A percentile compares a stretch with the other conserved stretches of the same genome.
Evolutionary conservation across 1,139 yeast species (phyloP).

Genomic region (Taphrina pruni): DNA sequence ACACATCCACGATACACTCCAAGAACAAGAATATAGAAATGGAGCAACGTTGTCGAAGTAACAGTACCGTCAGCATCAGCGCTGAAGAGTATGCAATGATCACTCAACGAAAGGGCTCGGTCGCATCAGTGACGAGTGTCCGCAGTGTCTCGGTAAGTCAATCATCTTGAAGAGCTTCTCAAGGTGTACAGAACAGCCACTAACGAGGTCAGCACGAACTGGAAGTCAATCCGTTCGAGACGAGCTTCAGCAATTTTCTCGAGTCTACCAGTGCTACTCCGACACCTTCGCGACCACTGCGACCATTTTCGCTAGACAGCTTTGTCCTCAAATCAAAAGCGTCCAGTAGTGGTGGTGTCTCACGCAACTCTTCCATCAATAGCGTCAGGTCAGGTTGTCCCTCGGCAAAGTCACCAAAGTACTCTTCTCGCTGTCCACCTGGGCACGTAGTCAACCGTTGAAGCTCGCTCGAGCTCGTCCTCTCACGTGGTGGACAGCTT

Average conservation of each 20-base stretch:
- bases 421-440: not conserved
- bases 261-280: not conserved
- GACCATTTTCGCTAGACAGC: slow-evolving; percentile 20
- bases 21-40: not conserved
- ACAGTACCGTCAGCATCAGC: not conserved
- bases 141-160: slow-evolving; percentile 15
- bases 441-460: not conserved
- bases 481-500: too few species aligned
- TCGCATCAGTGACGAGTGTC: slow-evolving; percentile 10
- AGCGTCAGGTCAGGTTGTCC: slow-evolving; percentile 11
- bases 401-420: not conserved
- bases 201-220: slow-evolving; percentile 11
- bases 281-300: slow-evolving; percentile 1
- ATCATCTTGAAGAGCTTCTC: not conserved
- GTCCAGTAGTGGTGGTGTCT: not conserved
- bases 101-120: not conserved
- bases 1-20: not conserved
- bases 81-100: slow-evolving; percentile 2
- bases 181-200: not conserved
- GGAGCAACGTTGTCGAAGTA: slow-evolving; percentile 1
- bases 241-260: slow-evolving; percentile 16
- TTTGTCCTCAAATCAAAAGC: not conserved
- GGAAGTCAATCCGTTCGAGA: slow-evolving; percentile 28
- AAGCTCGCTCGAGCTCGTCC: not conserved
- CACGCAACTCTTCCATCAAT: slow-evolving; percentile 23